Evolutionary conservation across 2,329 filamentous ascomycete genomes (phyloP).

Genomic region (Raffaelea arxii): DNA sequence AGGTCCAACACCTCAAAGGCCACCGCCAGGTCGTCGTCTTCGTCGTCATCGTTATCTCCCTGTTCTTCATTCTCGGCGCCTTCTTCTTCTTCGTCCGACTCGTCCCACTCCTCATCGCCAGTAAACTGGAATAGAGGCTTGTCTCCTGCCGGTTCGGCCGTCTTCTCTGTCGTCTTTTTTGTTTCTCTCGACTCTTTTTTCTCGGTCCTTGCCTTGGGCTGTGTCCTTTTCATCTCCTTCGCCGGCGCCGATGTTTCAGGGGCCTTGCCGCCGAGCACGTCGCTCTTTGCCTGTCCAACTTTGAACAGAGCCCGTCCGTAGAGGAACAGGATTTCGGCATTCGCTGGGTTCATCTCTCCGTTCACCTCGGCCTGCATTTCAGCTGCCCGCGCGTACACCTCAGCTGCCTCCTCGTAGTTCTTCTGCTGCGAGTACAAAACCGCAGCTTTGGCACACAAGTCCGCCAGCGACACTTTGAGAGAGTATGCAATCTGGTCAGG

Average conservation of each 20-base stretch:
- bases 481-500: constrained; percentile 22
- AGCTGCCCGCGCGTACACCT: constrained; percentile 79
- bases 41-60: constrained; percentile 56
- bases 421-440: constrained; percentile 84
- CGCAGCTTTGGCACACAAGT: constrained; percentile 71
- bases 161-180: constrained; percentile 18
- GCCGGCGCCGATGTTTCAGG: constrained; percentile 32
- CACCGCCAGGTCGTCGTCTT: constrained; percentile 64
- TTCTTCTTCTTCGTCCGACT: constrained; percentile 52
- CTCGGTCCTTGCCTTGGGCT: constrained; percentile 30
- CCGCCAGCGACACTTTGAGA: constrained; percentile 57
- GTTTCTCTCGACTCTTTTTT: constrained; percentile 14
- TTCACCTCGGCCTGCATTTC: constrained; percentile 86
- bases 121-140: constrained; percentile 86
- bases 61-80: constrained; percentile 26
- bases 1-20: constrained; percentile 81
- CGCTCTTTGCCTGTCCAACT: constrained; percentile 86
- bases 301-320: constrained; percentile 93
- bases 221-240: constrained; percentile 22
- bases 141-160: constrained; percentile 32
- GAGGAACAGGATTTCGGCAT: constrained; percentile 87
- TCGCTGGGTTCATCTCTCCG: constrained; percentile 81
- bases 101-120: constrained; percentile 88
- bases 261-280: constrained; percentile 81
- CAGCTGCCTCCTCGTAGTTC: constrained; percentile 67